These are phyloP conservation scores for Kuraishia floccosa DNA, from an alignment of 805 yeast species.

Conservation along the genomic window DNA sequence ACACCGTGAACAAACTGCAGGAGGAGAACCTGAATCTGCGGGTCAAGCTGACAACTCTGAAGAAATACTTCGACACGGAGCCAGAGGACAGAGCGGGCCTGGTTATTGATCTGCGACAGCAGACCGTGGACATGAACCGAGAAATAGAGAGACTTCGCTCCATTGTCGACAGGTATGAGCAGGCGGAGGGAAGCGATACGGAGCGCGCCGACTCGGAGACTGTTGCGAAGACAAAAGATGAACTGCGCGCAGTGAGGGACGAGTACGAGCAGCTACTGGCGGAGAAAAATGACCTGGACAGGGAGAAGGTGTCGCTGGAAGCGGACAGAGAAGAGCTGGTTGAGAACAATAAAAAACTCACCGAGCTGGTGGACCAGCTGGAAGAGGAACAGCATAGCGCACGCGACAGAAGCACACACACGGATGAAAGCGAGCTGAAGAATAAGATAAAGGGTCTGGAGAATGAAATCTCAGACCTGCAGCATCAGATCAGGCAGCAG, in stretches of 20 bases:
- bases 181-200: background rate
- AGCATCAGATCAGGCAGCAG: slow-evolving; percentile 4
- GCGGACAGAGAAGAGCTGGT: slow-evolving; percentile 5
- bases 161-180: background rate
- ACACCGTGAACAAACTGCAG: slow-evolving; percentile 15
- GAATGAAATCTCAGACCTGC: slow-evolving; percentile 3
- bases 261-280: too few relatives aligned
- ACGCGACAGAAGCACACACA: slow-evolving; percentile 2
- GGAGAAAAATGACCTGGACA: slow-evolving; percentile 6
- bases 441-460: slow-evolving; percentile 7
- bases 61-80: slow-evolving; percentile 24
- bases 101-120: slow-evolving; percentile 20
- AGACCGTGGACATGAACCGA: too few relatives aligned
- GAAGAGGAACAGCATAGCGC: slow-evolving; percentile 1
- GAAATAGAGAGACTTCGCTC: too few relatives aligned
- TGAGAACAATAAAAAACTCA: slow-evolving; percentile 12
- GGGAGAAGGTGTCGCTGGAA: slow-evolving; percentile 4
- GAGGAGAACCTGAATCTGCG: slow-evolving; percentile 31
- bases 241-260: background rate
- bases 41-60: slow-evolving; percentile 27
- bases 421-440: slow-evolving; percentile 5
- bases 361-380: slow-evolving; percentile 11
- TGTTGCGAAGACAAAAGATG: background rate
- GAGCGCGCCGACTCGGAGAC: background rate
- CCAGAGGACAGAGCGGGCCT: slow-evolving; percentile 27